phyloP scores from a whole-genome alignment of 306 rosid species.

The Rosa chinensis region DNA sequence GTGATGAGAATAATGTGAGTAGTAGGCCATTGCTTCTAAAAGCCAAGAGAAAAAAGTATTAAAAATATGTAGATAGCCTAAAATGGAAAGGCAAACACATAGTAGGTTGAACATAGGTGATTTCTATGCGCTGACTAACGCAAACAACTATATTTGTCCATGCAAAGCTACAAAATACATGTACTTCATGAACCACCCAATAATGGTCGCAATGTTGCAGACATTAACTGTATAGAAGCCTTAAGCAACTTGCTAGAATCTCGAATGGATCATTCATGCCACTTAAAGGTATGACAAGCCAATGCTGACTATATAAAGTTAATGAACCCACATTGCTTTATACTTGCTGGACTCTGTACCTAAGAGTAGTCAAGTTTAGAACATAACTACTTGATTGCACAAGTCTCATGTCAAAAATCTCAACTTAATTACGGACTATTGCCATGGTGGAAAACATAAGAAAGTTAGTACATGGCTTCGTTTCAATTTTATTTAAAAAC shows the following conservation, averaged over 20 bases:
- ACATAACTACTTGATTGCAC: not conserved
- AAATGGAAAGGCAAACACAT: constrained; percentile 5
- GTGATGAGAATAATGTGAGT: constrained; percentile 64
- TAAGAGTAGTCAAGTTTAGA: not conserved
- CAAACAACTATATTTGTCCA: not conserved
- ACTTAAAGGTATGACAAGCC: not conserved
- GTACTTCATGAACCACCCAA: not conserved
- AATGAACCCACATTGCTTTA: not conserved
- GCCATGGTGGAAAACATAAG: not conserved
- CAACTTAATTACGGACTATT: not conserved
- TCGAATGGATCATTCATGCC: not conserved
- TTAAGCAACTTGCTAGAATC: not conserved
- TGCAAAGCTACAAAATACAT: not conserved
- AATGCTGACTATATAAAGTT: not conserved
- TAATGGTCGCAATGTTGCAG: not conserved
- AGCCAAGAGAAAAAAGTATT: constrained; percentile 22
- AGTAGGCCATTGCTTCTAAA: constrained; percentile 71
- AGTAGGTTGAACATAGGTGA: not conserved
- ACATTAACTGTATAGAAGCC: not conserved
- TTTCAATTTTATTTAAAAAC: not conserved
- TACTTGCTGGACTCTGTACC: not conserved
- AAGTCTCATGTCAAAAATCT: not conserved
- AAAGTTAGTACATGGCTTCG: not conserved
- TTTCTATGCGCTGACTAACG: not conserved
- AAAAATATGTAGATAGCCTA: constrained; percentile 8